phyloP scores from a whole-genome alignment of 257 asterid genomes.

The Verbascum thapsus region DNA sequence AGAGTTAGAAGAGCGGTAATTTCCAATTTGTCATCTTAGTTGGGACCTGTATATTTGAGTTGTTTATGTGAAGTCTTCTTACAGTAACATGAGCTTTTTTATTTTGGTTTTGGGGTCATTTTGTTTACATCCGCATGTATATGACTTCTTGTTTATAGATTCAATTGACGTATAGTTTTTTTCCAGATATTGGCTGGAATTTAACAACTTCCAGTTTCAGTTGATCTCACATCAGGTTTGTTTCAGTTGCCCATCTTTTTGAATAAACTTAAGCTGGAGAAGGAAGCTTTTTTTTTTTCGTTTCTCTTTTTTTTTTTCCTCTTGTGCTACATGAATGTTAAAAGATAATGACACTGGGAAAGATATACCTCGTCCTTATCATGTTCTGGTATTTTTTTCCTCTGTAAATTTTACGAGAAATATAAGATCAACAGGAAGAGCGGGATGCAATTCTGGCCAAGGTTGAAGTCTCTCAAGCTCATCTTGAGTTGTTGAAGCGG shows the following conservation, averaged over 20 bases:
- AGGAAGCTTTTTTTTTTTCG: neutral
- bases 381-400: slow-evolving; percentile 7
- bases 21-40: slow-evolving; percentile 21
- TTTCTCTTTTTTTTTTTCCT: too few relatives aligned
- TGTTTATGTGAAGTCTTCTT: slow-evolving; percentile 28
- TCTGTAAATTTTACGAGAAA: neutral
- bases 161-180: slow-evolving; percentile 20
- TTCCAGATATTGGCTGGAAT: slow-evolving; percentile 94
- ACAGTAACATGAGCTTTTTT: slow-evolving; percentile 12
- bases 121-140: neutral
- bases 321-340: too few relatives aligned
- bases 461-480: slow-evolving; percentile 98
- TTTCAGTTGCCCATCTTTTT: slow-evolving; percentile 19
- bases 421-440: slow-evolving; percentile 69
- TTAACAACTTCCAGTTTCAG: slow-evolving; percentile 89
- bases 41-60: slow-evolving; percentile 13
- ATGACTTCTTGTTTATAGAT: slow-evolving; percentile 2
- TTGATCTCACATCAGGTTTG: slow-evolving; percentile 90
- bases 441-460: slow-evolving; percentile 89
- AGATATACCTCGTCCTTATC: neutral
- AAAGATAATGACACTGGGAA: too few relatives aligned
- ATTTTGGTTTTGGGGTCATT: slow-evolving; percentile 11
- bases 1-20: slow-evolving; percentile 95
- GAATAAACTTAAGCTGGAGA: slow-evolving; percentile 10
- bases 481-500: slow-evolving; percentile 77